Base-by-base conservation (phyloP, 164 flowering plant genomes). In the Echeveria elegans region DNA sequence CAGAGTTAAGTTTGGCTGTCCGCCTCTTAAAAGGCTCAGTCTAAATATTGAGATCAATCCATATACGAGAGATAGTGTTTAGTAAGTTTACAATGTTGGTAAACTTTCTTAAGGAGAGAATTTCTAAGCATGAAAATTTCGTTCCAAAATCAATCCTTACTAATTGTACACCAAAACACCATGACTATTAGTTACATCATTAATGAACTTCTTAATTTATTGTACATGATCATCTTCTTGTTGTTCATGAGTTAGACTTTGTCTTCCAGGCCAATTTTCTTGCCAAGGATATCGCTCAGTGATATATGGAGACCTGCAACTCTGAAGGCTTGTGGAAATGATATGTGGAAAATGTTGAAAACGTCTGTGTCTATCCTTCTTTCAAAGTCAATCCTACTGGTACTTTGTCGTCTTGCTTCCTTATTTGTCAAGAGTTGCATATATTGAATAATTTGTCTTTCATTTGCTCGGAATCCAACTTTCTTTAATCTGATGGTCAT, bases 221-320 rank as follows among this genome's bases (percentile, higher is more conserved):
- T 2, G 60, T 53, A 53, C 30, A 53, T 26, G 31, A 50, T 50
- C 8, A 50, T 50, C 28, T 21, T 21, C n/a, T 23, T 50, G 21
- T 10, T 7, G 5, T 50, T 50, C 15, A 53, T 9, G 31, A 26
- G 56, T 28, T 70, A 66, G 10, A 41, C 53, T 68, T 76, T 45
- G 68, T 75, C 72, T 53, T 45, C 60, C 84, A 90, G 98, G 84
- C 88, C 96, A 53, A 88, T 74, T 67, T 82, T 72, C 76, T 76
- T 94, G 67, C 77, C 96, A 68, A 87, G 99, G 80, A 88, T 88
- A 76, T 77, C 98, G 69, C 87, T 94, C 53, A 76, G 81, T 78
- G 98, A 94, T 76, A 80, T 94, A 67, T 94, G 97, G 97, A 82
- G 75, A 75, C 98, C 98, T 73, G 97, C 95, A 64, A 68, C 82